phyloP scores from a whole-genome alignment of 495 filamentous ascomycete genomes.

The Cercophora scortea region DNA sequence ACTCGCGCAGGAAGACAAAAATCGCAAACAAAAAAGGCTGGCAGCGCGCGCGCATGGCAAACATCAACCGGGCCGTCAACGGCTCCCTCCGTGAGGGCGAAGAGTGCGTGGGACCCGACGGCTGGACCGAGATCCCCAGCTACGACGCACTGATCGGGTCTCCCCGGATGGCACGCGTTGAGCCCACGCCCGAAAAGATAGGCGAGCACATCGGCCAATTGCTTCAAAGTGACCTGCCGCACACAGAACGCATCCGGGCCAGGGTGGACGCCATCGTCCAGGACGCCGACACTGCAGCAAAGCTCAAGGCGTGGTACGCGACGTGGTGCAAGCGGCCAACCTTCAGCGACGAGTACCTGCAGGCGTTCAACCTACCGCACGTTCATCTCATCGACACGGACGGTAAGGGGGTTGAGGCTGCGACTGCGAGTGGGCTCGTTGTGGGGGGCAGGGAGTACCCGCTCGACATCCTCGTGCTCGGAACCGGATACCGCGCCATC shows the following conservation, averaged over 20 bases:
- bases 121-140: constrained; percentile 26
- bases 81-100: constrained; percentile 13
- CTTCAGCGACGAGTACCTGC: constrained; percentile 41
- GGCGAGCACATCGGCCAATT: constrained; percentile 24
- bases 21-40: constrained; percentile 34
- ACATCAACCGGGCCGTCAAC: constrained; percentile 24
- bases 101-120: constrained; percentile 33
- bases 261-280: constrained; percentile 36
- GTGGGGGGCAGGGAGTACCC: constrained; percentile 29
- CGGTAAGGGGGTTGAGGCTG: constrained; percentile 38
- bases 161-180: constrained; percentile 11
- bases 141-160: constrained; percentile 24
- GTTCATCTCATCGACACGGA: constrained; percentile 47
- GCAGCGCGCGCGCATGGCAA: constrained; percentile 33
- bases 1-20: constrained; percentile 18
- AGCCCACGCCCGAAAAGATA: constrained; percentile 27
- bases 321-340: constrained; percentile 39
- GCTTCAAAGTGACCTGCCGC: constrained; percentile 16
- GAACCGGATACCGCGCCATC: constrained; percentile 40
- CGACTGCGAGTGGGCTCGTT: constrained; percentile 31
- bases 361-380: constrained; percentile 34
- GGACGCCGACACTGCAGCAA: constrained; percentile 31
- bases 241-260: constrained; percentile 19
- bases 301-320: constrained; percentile 39
- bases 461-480: constrained; percentile 40